These are phyloP conservation scores for Stagonosporopsis cucurbitacearum DNA, from an alignment of 2,329 filamentous ascomycete genomes.

Conservation along the genomic window DNA sequence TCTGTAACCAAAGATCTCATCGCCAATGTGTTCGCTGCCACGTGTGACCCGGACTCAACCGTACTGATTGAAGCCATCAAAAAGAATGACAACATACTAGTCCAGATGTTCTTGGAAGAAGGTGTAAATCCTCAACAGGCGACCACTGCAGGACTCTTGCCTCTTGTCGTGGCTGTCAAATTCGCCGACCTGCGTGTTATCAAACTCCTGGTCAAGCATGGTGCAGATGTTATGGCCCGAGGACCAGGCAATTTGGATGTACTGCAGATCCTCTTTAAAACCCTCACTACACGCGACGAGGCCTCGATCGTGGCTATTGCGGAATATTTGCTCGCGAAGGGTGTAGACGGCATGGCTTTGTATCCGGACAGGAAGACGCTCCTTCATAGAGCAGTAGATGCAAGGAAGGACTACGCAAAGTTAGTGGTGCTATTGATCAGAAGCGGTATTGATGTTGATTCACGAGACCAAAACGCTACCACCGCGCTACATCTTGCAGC, in stretches of 20 bases:
- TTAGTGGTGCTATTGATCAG: slow-evolving; percentile 34
- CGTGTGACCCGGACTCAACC: slow-evolving; percentile 43
- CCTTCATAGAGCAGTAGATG: slow-evolving; percentile 36
- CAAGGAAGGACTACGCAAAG: slow-evolving; percentile 23
- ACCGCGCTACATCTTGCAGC: slow-evolving; percentile 43
- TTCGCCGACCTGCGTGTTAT: slow-evolving; percentile 35
- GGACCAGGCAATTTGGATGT: slow-evolving; percentile 32
- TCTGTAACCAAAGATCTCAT: slow-evolving; percentile 44
- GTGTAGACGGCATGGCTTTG: slow-evolving; percentile 28
- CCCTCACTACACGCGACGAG: background rate
- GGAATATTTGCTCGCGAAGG: slow-evolving; percentile 34
- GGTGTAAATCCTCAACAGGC: slow-evolving; percentile 39
- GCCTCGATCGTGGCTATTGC: slow-evolving; percentile 16
- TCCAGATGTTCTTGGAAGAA: slow-evolving; percentile 40
- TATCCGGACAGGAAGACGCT: slow-evolving; percentile 41
- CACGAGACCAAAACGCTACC: slow-evolving; percentile 32
- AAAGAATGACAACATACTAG: slow-evolving; percentile 33
- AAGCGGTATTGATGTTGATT: slow-evolving; percentile 30
- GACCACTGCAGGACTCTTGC: slow-evolving; percentile 30
- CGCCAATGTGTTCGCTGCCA: slow-evolving; percentile 41
- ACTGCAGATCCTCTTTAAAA: slow-evolving; percentile 32
- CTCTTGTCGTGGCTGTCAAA: slow-evolving; percentile 39
- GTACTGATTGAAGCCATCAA: slow-evolving; percentile 44
- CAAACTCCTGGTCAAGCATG: slow-evolving; percentile 36
- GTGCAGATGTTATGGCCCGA: slow-evolving; percentile 35